phyloP scores from a whole-genome alignment of 1,139 yeast genomes.

The Blastobotrys persicus region DNA sequence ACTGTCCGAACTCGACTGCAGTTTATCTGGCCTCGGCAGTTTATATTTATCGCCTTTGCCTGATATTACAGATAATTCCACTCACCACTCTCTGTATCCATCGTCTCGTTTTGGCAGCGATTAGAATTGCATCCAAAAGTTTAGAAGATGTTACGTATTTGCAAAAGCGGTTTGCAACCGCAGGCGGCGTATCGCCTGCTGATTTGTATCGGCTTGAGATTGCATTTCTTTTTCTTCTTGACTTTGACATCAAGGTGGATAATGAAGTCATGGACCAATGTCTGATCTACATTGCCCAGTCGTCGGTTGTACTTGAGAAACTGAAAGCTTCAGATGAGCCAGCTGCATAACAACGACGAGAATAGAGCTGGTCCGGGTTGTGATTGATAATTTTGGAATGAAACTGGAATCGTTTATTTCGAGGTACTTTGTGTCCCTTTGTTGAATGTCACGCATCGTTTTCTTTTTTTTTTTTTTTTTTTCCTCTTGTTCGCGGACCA shows the following conservation, averaged over 20 bases:
- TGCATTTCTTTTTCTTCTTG: slow-evolving; percentile 43
- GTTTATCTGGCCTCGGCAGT: slow-evolving; percentile 43
- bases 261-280: slow-evolving; percentile 30
- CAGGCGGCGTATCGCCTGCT: slow-evolving; percentile 48
- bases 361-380: no score
- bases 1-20: slow-evolving; percentile 45
- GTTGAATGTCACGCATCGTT: no score
- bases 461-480: no score
- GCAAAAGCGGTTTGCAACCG: slow-evolving; percentile 51
- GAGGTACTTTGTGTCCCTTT: no score
- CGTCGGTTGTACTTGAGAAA: neutral
- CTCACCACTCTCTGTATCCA: slow-evolving; percentile 46
- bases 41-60: slow-evolving; percentile 39
- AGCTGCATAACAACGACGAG: neutral
- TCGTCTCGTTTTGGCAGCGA: slow-evolving; percentile 48
- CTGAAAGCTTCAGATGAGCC: neutral
- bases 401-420: no score
- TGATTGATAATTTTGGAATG: no score
- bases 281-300: slow-evolving; percentile 20
- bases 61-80: slow-evolving; percentile 35
- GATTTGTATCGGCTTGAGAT: slow-evolving; percentile 50
- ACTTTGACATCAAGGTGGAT: slow-evolving; percentile 39
- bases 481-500: no score
- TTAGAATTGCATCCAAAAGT: slow-evolving; percentile 50
- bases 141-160: slow-evolving; percentile 53